Evolutionary conservation across 1,284 basidiomycete genomes (phyloP).

Genomic region (Filobasidium uniguttulatum): DNA sequence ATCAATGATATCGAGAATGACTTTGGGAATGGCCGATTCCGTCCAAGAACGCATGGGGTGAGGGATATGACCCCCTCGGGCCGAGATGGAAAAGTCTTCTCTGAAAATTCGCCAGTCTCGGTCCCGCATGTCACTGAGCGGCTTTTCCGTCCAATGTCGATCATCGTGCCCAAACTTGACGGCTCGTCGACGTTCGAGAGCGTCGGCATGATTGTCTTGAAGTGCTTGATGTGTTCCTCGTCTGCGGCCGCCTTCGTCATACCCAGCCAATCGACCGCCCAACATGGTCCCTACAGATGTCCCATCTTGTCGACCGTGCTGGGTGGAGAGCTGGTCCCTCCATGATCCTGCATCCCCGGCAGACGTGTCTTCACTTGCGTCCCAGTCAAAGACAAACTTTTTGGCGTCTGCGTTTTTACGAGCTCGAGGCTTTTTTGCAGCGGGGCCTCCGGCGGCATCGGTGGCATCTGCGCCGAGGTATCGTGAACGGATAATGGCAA

Average conservation of each 20-base stretch:
- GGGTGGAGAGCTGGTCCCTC: constrained; percentile 42
- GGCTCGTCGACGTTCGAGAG: constrained; percentile 67
- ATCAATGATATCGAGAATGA: constrained; percentile 72
- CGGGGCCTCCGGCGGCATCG: constrained; percentile 34
- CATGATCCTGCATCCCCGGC: constrained; percentile 27
- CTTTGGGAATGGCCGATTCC: constrained; percentile 68
- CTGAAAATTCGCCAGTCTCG: constrained; percentile 98
- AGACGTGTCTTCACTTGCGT: constrained; percentile 79
- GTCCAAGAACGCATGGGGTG: constrained; percentile 82
- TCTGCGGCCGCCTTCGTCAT: constrained; percentile 56
- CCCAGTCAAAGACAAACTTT: constrained; percentile 99
- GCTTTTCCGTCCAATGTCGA: constrained; percentile 95
- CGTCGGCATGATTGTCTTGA: constrained; percentile 50
- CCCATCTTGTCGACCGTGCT: constrained; percentile 54
- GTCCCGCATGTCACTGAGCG: constrained; percentile 84
- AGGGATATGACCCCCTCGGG: constrained; percentile 84
- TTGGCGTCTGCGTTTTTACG: constrained; percentile 76
- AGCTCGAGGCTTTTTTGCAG: constrained; percentile 82
- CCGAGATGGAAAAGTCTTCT: constrained; percentile 93
- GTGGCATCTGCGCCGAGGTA: constrained; percentile 56
- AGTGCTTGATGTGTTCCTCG: neutral
- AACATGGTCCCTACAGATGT: constrained; percentile 66
- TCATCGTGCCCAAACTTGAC: constrained; percentile 71
- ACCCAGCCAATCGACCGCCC: constrained; percentile 68
- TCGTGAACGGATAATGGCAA: constrained; percentile 63